A percentile compares a stretch with the other conserved stretches of the same genome.
Evolutionary conservation across 805 yeast species (phyloP).

Genomic region (Yarrowia sp.): DNA sequence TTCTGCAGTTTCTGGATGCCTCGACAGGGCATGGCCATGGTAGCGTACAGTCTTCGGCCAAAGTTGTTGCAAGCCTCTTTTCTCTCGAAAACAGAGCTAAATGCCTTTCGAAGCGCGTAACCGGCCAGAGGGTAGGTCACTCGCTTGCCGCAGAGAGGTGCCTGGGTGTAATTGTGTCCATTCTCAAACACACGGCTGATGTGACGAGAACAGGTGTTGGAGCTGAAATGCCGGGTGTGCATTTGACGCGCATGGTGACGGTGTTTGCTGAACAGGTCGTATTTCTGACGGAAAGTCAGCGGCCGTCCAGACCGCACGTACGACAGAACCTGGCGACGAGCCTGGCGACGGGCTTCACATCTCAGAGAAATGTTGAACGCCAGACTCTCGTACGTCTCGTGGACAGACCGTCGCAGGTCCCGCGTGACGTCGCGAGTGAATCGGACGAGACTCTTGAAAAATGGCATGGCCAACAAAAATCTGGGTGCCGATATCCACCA

Average conservation of each 20-base stretch:
- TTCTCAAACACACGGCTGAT: slow-evolving; percentile 10
- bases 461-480: slow-evolving; percentile 19
- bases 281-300: slow-evolving; percentile 19
- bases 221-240: slow-evolving; percentile 26
- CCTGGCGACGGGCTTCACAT: slow-evolving; percentile 27
- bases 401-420: slow-evolving; percentile 13
- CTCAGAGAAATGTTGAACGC: slow-evolving; percentile 17
- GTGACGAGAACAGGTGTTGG: slow-evolving; percentile 20
- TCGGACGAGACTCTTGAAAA: slow-evolving; percentile 25
- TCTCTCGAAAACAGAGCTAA: slow-evolving; percentile 5
- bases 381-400: slow-evolving; percentile 24
- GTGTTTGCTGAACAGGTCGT: slow-evolving; percentile 20
- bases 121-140: slow-evolving; percentile 21
- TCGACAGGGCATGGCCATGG: slow-evolving; percentile 31
- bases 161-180: slow-evolving; percentile 28
- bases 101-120: slow-evolving; percentile 2
- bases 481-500: slow-evolving; percentile 8
- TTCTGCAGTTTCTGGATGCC: slow-evolving; percentile 27
- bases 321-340: slow-evolving; percentile 7
- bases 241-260: slow-evolving; percentile 15
- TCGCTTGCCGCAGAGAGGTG: slow-evolving; percentile 12
- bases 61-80: neutral
- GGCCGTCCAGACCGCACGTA: slow-evolving; percentile 16
- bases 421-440: slow-evolving; percentile 28
- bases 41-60: slow-evolving; percentile 22